Evolutionary conservation across 225 moss, liverwort and hornwort genomes (phyloP).

Genomic region (Marchantia polymorpha): DNA sequence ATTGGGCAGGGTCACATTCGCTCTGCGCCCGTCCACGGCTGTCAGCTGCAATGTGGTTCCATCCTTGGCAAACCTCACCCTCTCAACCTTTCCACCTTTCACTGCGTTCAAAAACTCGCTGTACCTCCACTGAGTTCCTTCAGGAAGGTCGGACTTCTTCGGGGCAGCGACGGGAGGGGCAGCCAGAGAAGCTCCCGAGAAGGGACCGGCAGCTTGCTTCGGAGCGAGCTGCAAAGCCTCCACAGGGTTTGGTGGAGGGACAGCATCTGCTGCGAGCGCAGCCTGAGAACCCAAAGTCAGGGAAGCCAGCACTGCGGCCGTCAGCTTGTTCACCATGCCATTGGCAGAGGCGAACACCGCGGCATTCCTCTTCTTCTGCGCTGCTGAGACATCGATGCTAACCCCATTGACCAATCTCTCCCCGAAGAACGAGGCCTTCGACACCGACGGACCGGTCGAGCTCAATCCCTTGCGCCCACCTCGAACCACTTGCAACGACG

Average conservation of each 20-base stretch:
- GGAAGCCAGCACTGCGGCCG: slow-evolving; percentile 41
- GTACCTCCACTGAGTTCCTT: slow-evolving; percentile 54
- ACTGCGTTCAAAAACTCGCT: slow-evolving; percentile 54
- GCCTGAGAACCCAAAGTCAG: slow-evolving; percentile 30
- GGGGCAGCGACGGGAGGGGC: slow-evolving; percentile 44
- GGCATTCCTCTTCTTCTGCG: slow-evolving; percentile 13
- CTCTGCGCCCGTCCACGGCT: slow-evolving; percentile 46
- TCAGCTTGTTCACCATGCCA: slow-evolving; percentile 26
- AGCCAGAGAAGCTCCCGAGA: slow-evolving; percentile 29
- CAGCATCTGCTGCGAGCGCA: slow-evolving; percentile 34
- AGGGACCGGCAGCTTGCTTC: slow-evolving; percentile 19
- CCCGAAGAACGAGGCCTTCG: slow-evolving; percentile 32
- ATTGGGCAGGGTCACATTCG: slow-evolving; percentile 48
- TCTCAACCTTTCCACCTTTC: slow-evolving; percentile 50
- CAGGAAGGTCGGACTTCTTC: slow-evolving; percentile 46
- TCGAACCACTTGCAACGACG: slow-evolving; percentile 25
- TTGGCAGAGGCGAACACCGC: slow-evolving; percentile 20
- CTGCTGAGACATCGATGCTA: neutral
- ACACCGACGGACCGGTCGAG: neutral
- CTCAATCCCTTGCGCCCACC: slow-evolving; percentile 1
- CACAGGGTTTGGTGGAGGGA: slow-evolving; percentile 34
- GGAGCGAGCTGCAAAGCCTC: slow-evolving; percentile 36
- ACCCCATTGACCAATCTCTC: slow-evolving; percentile 24
- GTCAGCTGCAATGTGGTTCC: slow-evolving; percentile 46
- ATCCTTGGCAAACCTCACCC: slow-evolving; percentile 50